A percentile compares a stretch with the other conserved stretches of the same genome.
phyloP scores from a whole-genome alignment of 2,329 filamentous ascomycete species.

The Penicillium olsonii region DNA sequence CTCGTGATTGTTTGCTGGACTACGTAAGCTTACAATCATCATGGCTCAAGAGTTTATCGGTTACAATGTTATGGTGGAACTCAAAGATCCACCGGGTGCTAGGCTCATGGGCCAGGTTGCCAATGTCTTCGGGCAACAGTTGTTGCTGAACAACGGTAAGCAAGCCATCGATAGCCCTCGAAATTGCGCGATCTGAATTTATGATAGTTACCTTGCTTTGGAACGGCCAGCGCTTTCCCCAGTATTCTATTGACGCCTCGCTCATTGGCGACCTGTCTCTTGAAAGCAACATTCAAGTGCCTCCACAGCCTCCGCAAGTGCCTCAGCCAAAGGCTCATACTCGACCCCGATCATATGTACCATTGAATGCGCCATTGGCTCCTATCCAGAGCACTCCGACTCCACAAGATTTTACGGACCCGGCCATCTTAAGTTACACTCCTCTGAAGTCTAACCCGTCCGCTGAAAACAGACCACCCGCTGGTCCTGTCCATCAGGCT shows the following conservation, averaged over 20 bases:
- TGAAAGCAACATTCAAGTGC: conserved; percentile 18
- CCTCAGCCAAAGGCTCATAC: conserved; percentile 8
- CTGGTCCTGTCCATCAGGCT: conserved; percentile 11
- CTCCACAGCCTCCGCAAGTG: conserved; percentile 20
- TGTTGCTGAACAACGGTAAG: conserved; percentile 73
- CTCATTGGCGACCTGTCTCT: conserved; percentile 59
- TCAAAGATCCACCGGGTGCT: conserved; percentile 65
- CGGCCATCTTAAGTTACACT: conserved; percentile 74
- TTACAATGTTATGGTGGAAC: conserved; percentile 71
- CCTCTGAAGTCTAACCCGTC: conserved; percentile 13
- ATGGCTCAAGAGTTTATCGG: conserved; percentile 75
- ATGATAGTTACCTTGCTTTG: conserved; percentile 50
- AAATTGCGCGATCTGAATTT: conserved; percentile 7
- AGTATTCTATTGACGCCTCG: conserved; percentile 59
- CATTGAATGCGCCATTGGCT: conserved; percentile 13
- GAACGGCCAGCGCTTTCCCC: conserved; percentile 54
- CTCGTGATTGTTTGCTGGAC: conserved; percentile 6
- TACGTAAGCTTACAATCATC: conserved; percentile 18
- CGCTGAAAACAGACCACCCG: not conserved
- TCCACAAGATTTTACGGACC: conserved; percentile 68
- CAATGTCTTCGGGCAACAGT: conserved; percentile 67
- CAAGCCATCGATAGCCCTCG: not conserved
- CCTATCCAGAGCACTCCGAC: conserved; percentile 29
- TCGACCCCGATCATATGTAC: not conserved
- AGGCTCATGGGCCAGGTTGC: conserved; percentile 70